phyloP scores from a whole-genome alignment of 768 basidiomycete species.

The Dentipellis fragilis region DNA sequence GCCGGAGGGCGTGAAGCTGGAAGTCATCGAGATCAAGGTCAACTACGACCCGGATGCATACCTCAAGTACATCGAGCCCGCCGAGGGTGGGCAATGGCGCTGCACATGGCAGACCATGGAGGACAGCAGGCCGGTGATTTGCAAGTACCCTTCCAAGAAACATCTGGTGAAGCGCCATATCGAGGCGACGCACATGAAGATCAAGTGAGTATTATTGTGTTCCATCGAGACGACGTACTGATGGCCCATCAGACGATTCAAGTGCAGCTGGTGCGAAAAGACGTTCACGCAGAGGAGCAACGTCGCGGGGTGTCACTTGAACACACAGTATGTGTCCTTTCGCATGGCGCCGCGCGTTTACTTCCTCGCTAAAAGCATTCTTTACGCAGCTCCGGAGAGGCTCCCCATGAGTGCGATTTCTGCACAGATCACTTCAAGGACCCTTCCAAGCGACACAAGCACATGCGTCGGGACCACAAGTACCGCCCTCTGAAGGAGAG shows the following conservation, averaged over 20 bases:
- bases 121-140: conserved; percentile 23
- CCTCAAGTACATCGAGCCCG: conserved; percentile 10
- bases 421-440: conserved; percentile 53
- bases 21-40: conserved; percentile 13
- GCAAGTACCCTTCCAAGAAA: conserved; percentile 41
- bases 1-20: conserved; percentile 11
- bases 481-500: conserved; percentile 40
- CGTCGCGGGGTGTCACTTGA: conserved; percentile 42
- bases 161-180: conserved; percentile 64
- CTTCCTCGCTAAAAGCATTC: background rate
- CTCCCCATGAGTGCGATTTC: conserved; percentile 42
- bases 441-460: conserved; percentile 52
- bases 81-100: conserved; percentile 20
- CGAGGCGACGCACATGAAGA: conserved; percentile 48
- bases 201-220: conserved; percentile 34
- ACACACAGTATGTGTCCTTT: conserved; percentile 34
- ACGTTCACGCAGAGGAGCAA: conserved; percentile 52
- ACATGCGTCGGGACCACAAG: conserved; percentile 42
- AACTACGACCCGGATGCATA: conserved; percentile 12
- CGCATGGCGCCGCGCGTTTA: conserved; percentile 18
- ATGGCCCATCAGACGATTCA: conserved; percentile 31
- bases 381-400: conserved; percentile 39
- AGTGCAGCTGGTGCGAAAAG: conserved; percentile 42
- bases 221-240: conserved; percentile 11
- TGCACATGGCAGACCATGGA: conserved; percentile 31